Evolutionary conservation across 495 filamentous ascomycete species (phyloP).

Genomic region (Margaritispora aquatica): DNA sequence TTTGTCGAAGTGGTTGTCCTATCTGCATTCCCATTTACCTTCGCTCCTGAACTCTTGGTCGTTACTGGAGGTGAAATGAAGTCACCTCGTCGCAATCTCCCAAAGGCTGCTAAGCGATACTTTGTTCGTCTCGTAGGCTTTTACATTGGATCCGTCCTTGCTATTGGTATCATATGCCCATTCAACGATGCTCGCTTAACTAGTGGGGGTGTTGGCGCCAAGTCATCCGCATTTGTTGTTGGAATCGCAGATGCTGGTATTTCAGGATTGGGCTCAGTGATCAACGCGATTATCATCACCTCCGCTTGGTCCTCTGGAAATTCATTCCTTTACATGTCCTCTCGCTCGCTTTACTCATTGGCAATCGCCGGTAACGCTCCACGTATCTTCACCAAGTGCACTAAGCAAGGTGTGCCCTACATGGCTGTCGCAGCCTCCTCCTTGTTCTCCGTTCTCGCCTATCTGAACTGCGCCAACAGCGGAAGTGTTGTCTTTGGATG

Average conservation of each 20-base stretch:
- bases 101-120: conserved; percentile 42
- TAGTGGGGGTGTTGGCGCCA: conserved; percentile 42
- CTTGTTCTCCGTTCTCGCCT: conserved; percentile 61
- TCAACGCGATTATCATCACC: conserved; percentile 50
- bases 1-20: conserved; percentile 36
- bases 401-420: conserved; percentile 48
- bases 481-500: conserved; percentile 62
- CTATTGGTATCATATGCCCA: conserved; percentile 49
- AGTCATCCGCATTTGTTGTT: conserved; percentile 53
- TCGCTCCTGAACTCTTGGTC: conserved; percentile 49
- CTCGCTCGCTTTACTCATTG: conserved; percentile 48
- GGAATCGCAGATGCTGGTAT: conserved; percentile 49
- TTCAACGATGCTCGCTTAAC: conserved; percentile 50
- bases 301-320: conserved; percentile 58
- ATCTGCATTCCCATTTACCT: conserved; percentile 49
- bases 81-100: conserved; percentile 40
- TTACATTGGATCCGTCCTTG: conserved; percentile 48
- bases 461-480: conserved; percentile 68
- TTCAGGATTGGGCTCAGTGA: conserved; percentile 39
- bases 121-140: conserved; percentile 47
- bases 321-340: conserved; percentile 51
- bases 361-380: conserved; percentile 46
- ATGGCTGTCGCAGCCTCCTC: conserved; percentile 57
- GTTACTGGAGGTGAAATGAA: conserved; percentile 42
- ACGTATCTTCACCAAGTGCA: conserved; percentile 41